These are phyloP conservation scores for Aspergillus hancockii DNA, from an alignment of 495 filamentous ascomycete species.

Conservation along the genomic window DNA sequence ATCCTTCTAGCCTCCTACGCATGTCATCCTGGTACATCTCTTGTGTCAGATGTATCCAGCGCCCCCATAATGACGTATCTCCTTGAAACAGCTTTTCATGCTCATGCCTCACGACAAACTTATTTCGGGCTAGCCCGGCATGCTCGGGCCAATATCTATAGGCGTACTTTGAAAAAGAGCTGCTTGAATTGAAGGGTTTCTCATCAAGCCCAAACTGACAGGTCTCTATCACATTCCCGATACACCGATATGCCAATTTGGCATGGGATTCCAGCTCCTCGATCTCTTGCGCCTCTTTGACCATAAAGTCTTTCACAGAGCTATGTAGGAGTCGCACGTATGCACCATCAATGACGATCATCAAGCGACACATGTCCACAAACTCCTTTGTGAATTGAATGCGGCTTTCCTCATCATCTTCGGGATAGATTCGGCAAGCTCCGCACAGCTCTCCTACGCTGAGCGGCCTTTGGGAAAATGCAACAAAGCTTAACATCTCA, in stretches of 20 bases:
- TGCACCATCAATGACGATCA: conserved; percentile 18
- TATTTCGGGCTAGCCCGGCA: no score
- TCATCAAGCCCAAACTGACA: neutral
- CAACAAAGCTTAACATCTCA: conserved; percentile 19
- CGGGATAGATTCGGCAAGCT: conserved; percentile 15
- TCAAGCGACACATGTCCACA: conserved; percentile 21
- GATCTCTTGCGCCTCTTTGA: neutral
- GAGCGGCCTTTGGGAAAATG: conserved; percentile 16
- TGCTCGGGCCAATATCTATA: no score
- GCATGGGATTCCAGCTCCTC: conserved; percentile 9
- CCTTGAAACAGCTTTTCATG: no score
- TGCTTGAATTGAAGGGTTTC: neutral
- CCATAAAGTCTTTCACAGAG: conserved; percentile 27
- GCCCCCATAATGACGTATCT: no score
- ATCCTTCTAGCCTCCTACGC: neutral
- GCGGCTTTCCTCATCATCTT: conserved; percentile 21
- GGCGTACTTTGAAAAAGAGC: neutral
- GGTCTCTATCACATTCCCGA: conserved; percentile 4
- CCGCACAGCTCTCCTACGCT: conserved; percentile 15
- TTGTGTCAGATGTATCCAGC: no score
- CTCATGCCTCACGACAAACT: no score
- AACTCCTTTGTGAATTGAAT: conserved; percentile 14
- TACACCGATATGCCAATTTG: conserved; percentile 11
- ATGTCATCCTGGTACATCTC: no score
- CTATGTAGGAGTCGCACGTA: conserved; percentile 24